Conservation (phyloP, 2,329 filamentous ascomycete genomes). For the Trichophyton mentagrophytes region DNA sequence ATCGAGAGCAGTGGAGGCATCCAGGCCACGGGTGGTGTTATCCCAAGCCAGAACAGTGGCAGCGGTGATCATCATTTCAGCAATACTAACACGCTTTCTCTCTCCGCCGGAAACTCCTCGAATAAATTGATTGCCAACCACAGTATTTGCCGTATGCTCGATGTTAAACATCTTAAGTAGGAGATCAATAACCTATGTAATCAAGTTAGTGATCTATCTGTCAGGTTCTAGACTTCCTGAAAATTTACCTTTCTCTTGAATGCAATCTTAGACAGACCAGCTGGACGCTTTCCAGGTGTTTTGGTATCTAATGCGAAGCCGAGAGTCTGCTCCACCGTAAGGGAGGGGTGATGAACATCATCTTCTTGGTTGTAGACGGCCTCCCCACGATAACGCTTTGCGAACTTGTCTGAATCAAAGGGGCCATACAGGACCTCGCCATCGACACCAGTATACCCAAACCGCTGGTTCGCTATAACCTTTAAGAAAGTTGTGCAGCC, state of each 20-base stretch:
- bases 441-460: conserved; percentile 53
- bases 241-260: conserved; percentile 52
- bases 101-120: conserved; percentile 71
- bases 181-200: conserved; percentile 50
- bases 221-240: not conserved
- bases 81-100: conserved; percentile 67
- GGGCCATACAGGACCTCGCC: conserved; percentile 69
- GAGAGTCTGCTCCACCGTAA: conserved; percentile 79
- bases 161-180: conserved; percentile 90
- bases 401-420: conserved; percentile 57
- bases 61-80: conserved; percentile 67
- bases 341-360: conserved; percentile 69
- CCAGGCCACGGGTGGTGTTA: conserved; percentile 57
- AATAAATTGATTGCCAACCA: conserved; percentile 71
- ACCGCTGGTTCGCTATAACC: conserved; percentile 69
- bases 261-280: conserved; percentile 55
- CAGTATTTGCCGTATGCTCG: conserved; percentile 71
- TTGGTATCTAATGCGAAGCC: conserved; percentile 77
- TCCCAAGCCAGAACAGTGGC: conserved; percentile 64
- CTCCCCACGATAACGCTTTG: conserved; percentile 61
- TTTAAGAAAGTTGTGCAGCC: conserved; percentile 73
- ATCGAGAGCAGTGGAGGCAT: conserved; percentile 55
- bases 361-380: conserved; percentile 79
- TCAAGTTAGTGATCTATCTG: not conserved
- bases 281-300: conserved; percentile 65